phyloP scores from a whole-genome alignment of 2,329 filamentous ascomycete genomes.

The Ophiocordyceps camponoti-floridani region DNA sequence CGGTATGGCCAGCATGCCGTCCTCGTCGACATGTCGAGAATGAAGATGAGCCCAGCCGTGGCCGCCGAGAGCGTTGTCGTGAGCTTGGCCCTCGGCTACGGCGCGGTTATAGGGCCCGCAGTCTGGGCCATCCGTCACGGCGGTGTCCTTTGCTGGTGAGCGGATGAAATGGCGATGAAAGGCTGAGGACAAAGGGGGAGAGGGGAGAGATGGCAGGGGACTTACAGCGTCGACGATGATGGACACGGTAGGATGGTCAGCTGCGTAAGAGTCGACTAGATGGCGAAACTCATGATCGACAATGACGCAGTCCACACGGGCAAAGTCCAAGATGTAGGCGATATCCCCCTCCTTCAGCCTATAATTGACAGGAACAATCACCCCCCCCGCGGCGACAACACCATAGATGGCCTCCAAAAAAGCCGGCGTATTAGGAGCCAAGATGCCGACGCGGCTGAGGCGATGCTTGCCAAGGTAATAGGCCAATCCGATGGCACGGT shows the following conservation, averaged over 20 bases:
- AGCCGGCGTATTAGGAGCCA: slow-evolving; percentile 84
- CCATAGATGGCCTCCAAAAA: slow-evolving; percentile 86
- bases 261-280: slow-evolving; percentile 49
- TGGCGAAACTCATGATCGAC: slow-evolving; percentile 65
- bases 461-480: slow-evolving; percentile 68
- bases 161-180: background rate
- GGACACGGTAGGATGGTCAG: slow-evolving; percentile 41
- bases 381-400: slow-evolving; percentile 61
- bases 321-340: slow-evolving; percentile 74
- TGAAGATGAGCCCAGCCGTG: slow-evolving; percentile 65
- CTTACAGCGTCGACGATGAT: slow-evolving; percentile 54
- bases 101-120: slow-evolving; percentile 71
- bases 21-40: slow-evolving; percentile 53
- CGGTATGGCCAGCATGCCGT: slow-evolving; percentile 68
- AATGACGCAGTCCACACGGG: slow-evolving; percentile 73
- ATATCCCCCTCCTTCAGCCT: slow-evolving; percentile 69
- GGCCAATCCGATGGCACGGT: slow-evolving; percentile 71
- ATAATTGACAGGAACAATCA: slow-evolving; percentile 51
- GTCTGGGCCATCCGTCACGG: slow-evolving; percentile 53
- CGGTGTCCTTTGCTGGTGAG: slow-evolving; percentile 43
- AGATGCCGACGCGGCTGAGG: slow-evolving; percentile 62
- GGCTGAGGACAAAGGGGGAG: background rate
- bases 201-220: background rate
- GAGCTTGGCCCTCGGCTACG: slow-evolving; percentile 59
- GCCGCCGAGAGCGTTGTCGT: slow-evolving; percentile 47